Base-by-base conservation (phyloP, 768 basidiomycete species). In the Nidula microcarpa region DNA sequence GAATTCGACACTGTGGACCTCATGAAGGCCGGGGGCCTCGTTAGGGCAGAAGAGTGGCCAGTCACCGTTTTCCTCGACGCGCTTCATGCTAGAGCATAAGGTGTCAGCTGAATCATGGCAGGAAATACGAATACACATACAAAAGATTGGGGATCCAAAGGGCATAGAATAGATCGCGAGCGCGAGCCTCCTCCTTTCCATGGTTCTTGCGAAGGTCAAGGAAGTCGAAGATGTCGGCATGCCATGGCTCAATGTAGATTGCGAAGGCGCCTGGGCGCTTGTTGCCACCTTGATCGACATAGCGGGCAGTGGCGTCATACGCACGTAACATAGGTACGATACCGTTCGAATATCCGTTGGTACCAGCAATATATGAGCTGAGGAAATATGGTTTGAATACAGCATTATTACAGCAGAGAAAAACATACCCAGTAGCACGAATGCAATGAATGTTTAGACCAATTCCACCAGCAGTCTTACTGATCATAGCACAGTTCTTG, bases 271-370 rank as follows among this genome's bases (percentile, higher is more conserved):
- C 97, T 1, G 97, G 97, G 23, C 97, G 90, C 75, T 98, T 98
- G 81, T 98, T 98, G 30, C 97, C 97, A 49, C 97, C 96, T 66
- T 98, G 96, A 68, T 98, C 97, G 53, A 98, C 97, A 63, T 98
- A 98, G 37, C 96, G 93, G 17, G 97, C 97, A 7, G 97, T 98
- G 23, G 95, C 93, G 63, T 99, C 95, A 68, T 89, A 98, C 0
- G 92, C 96, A 53, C 97, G 91, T 43, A 99, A 87, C 96, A 99
- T 99, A 11, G 97, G 97, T 1, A 98, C 93, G 64, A 99, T 97
- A 53, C 97, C 97, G 62, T 98, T 99, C 2, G 95, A 98, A 71
- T 97, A 96, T 1, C 97, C 97, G 68, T 98, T 98, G 33, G 97
- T 99, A 17, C 97, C 97, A 10, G 97, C 94, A 57, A 99, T 99